Conservation (phyloP, 257 asterid species). For the Solanum commersonii region DNA sequence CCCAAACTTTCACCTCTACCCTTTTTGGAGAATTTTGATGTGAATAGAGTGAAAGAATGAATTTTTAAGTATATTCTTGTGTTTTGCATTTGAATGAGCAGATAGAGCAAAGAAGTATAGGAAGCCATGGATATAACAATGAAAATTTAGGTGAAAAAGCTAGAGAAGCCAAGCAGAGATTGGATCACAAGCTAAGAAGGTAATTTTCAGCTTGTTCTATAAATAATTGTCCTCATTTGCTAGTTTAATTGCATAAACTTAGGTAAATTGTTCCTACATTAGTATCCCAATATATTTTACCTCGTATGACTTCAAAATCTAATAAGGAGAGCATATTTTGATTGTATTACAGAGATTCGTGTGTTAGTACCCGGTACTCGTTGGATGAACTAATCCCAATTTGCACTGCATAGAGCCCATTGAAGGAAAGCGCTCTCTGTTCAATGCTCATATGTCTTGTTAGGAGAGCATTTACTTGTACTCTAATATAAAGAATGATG, state of each 20-base stretch:
- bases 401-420: background rate
- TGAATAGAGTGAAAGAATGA: background rate
- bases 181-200: constrained; percentile 38
- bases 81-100: background rate
- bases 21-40: background rate
- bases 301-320: background rate
- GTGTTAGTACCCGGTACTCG: background rate
- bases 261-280: background rate
- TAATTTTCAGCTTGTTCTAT: background rate
- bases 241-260: too few relatives aligned
- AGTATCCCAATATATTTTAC: too few relatives aligned
- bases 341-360: background rate
- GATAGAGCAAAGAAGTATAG: constrained; percentile 19
- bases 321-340: background rate
- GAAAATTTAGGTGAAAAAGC: constrained; percentile 13
- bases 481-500: background rate
- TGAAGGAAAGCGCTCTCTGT: background rate
- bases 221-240: background rate
- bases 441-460: background rate
- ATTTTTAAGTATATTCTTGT: background rate
- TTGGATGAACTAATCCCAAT: background rate
- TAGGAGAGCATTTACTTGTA: background rate
- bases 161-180: constrained; percentile 46
- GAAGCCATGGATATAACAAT: constrained; percentile 4
- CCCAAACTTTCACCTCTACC: background rate